These are phyloP conservation scores for Pluteus cervinus DNA, from an alignment of 768 basidiomycete species.

Conservation along the genomic window DNA sequence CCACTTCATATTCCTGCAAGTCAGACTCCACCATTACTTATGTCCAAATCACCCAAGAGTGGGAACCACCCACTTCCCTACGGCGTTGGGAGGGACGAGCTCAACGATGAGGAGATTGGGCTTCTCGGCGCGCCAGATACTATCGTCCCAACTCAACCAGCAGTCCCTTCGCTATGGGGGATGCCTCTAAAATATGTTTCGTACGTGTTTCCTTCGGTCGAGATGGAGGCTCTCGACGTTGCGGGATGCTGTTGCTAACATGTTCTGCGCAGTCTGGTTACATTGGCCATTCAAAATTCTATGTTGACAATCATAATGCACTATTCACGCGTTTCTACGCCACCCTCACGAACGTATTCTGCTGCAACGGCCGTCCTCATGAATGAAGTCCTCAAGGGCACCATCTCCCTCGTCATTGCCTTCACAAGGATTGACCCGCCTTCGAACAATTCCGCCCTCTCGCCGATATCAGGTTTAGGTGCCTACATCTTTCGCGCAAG, in stretches of 20 bases:
- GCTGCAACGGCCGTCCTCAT: slow-evolving; percentile 92
- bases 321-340: slow-evolving; percentile 82
- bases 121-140: slow-evolving; percentile 25
- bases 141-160: slow-evolving; percentile 15
- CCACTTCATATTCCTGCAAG: too few species aligned
- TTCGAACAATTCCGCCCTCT: slow-evolving; percentile 21
- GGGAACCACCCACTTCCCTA: too few species aligned
- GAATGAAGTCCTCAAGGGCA: slow-evolving; percentile 90
- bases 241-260: too few species aligned
- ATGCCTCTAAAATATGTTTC: slow-evolving; percentile 77
- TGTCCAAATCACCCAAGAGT: slow-evolving; percentile 25
- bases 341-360: slow-evolving; percentile 75
- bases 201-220: slow-evolving; percentile 34
- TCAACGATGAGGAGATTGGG: slow-evolving; percentile 38
- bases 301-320: slow-evolving; percentile 92
- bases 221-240: not conserved
- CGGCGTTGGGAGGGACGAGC: slow-evolving; percentile 23
- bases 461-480: slow-evolving; percentile 21
- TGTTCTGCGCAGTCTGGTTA: slow-evolving; percentile 49
- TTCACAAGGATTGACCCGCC: slow-evolving; percentile 49
- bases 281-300: slow-evolving; percentile 91
- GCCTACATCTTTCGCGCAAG: slow-evolving; percentile 37
- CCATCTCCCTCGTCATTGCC: slow-evolving; percentile 85
- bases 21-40: slow-evolving; percentile 11
- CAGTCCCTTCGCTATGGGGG: slow-evolving; percentile 56